phyloP scores from a whole-genome alignment of 75 land plant species.

The Cryptomeria japonica region DNA sequence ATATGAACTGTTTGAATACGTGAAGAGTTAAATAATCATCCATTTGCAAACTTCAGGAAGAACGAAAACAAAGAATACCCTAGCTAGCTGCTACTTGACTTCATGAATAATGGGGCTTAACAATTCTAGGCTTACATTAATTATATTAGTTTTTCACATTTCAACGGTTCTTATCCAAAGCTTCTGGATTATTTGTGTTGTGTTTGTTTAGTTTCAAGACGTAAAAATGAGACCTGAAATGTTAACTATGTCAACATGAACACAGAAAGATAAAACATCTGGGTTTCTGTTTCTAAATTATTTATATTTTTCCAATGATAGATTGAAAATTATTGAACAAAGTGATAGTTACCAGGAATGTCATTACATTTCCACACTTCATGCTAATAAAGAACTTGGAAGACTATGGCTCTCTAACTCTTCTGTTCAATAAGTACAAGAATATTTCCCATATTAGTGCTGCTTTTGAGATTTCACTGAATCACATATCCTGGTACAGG shows the following conservation, averaged over 20 bases:
- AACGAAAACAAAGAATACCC: not conserved
- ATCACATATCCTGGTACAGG: not conserved
- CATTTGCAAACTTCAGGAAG: not conserved
- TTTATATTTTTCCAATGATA: not conserved
- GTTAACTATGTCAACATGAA: not conserved
- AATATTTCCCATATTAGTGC: not conserved
- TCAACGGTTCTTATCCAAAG: not conserved
- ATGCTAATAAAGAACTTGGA: too few relatives aligned
- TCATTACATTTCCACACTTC: too few relatives aligned
- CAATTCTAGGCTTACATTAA: not conserved
- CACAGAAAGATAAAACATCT: not conserved
- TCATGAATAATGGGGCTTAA: not conserved
- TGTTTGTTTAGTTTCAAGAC: not conserved
- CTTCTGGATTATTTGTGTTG: not conserved
- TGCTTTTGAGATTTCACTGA: not conserved
- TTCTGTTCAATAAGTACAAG: not conserved
- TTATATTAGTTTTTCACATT: not conserved
- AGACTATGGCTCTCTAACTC: not conserved
- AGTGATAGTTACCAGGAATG: not conserved
- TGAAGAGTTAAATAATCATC: not conserved
- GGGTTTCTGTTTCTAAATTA: not conserved
- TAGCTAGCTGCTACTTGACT: too few relatives aligned
- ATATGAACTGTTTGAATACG: too few relatives aligned
- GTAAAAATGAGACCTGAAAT: not conserved
- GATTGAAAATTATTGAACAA: not conserved